Evolutionary conservation across 2,329 filamentous ascomycete species (phyloP).

Genomic region (Pestalotiopsis sp.): DNA sequence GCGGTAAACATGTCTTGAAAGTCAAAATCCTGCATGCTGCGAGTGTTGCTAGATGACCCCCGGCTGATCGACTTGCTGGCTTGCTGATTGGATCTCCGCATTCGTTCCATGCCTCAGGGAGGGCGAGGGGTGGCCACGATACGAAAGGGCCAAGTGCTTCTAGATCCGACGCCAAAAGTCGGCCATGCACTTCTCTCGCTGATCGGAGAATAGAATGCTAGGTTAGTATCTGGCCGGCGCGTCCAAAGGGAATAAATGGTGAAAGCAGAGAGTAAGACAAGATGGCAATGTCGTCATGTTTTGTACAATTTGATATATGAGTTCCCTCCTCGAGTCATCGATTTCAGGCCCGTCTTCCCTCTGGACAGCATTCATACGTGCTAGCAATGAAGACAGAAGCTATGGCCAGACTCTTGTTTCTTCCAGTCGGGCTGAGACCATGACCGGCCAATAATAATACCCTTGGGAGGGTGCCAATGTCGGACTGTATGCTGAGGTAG

Average conservation of each 20-base stretch:
- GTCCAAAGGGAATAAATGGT: background rate
- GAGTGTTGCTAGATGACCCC: background rate
- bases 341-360: no score
- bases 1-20: background rate
- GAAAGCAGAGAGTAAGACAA: background rate
- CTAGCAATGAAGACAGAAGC: background rate
- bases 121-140: background rate
- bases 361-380: no score
- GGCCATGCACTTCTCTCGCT: background rate
- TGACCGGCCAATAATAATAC: background rate
- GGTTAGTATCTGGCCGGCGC: background rate
- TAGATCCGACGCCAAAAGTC: background rate
- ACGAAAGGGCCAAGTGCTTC: background rate
- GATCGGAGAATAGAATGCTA: background rate
- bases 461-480: background rate
- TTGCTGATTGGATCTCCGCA: background rate
- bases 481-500: background rate
- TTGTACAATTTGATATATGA: background rate
- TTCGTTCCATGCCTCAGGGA: background rate
- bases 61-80: background rate
- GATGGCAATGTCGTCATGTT: background rate
- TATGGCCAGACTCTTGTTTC: background rate
- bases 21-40: background rate
- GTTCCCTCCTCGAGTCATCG: background rate
- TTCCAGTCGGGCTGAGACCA: background rate